Conservation (phyloP, 2,329 filamentous ascomycete genomes). For the Fusarium begoniae region DNA sequence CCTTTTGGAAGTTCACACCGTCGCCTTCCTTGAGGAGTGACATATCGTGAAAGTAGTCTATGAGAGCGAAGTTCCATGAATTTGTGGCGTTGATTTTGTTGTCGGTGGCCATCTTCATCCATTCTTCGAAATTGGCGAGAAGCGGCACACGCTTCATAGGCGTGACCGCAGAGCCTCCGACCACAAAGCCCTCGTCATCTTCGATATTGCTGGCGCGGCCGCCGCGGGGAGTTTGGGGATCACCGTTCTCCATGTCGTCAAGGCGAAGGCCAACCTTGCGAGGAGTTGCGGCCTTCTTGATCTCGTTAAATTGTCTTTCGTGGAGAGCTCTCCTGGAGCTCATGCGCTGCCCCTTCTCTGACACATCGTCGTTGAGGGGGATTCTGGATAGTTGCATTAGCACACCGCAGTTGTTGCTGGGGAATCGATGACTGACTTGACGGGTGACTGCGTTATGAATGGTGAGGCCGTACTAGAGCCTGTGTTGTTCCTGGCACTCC, state of each 20-base stretch:
- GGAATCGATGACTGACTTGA: slow-evolving; percentile 58
- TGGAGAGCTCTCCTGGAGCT: slow-evolving; percentile 89
- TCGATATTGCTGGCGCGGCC: slow-evolving; percentile 51
- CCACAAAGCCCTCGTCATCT: slow-evolving; percentile 69
- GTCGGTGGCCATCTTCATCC: slow-evolving; percentile 99
- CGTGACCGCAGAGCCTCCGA: slow-evolving; percentile 81
- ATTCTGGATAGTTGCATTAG: slow-evolving; percentile 66
- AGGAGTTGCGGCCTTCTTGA: slow-evolving; percentile 76
- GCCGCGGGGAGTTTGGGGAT: slow-evolving; percentile 61
- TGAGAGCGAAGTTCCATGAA: slow-evolving; percentile 99
- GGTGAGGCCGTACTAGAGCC: slow-evolving; percentile 60
- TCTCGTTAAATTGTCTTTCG: slow-evolving; percentile 90
- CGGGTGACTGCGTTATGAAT: slow-evolving; percentile 65
- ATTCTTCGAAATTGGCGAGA: slow-evolving; percentile 97
- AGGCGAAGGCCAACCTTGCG: slow-evolving; percentile 70
- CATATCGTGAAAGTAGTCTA: slow-evolving; percentile 99
- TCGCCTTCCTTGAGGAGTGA: slow-evolving; percentile 95
- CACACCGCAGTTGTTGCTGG: slow-evolving; percentile 7
- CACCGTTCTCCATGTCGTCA: slow-evolving; percentile 67
- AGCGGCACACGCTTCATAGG: slow-evolving; percentile 97
- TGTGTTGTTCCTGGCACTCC: slow-evolving; percentile 57
- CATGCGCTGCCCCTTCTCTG: slow-evolving; percentile 88
- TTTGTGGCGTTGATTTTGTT: slow-evolving; percentile 99
- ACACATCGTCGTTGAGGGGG: slow-evolving; percentile 93
- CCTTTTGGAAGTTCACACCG: slow-evolving; percentile 97